Evolutionary conservation across 2,329 filamentous ascomycete genomes (phyloP).

Genomic region (Cladosporium colombiae): DNA sequence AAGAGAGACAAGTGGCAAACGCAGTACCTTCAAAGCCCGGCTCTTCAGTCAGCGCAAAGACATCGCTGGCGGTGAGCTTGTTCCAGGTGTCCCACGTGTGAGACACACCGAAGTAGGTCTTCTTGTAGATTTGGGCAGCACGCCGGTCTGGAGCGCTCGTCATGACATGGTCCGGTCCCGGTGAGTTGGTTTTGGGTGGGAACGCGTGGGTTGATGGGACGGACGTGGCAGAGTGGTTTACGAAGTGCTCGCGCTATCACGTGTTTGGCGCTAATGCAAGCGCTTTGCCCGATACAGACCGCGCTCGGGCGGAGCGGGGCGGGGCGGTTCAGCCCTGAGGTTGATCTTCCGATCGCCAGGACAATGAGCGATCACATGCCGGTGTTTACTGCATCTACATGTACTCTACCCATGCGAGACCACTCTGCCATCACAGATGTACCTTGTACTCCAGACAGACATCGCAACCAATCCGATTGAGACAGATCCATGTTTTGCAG

Average conservation of each 20-base stretch:
- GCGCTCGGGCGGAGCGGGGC: not conserved
- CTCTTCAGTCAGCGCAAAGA: slow-evolving; percentile 53
- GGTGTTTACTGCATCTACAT: not conserved
- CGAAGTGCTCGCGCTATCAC: slow-evolving; percentile 19
- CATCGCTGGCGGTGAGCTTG: slow-evolving; percentile 58
- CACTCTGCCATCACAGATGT: not conserved
- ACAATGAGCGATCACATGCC: not conserved
- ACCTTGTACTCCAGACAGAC: not conserved
- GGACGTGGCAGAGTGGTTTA: not conserved
- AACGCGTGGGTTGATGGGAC: not conserved
- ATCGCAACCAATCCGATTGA: not conserved
- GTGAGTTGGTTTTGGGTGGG: not conserved
- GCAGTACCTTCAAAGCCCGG: slow-evolving; percentile 53
- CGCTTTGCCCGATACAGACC: not conserved
- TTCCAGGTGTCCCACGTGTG: slow-evolving; percentile 66
- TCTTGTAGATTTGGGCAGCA: slow-evolving; percentile 50
- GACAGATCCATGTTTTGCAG: not conserved
- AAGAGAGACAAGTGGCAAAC: slow-evolving; percentile 9
- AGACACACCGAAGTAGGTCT: slow-evolving; percentile 60
- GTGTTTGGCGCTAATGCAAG: slow-evolving; percentile 18
- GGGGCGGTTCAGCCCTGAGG: not conserved
- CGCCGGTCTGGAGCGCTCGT: slow-evolving; percentile 27
- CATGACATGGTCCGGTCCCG: slow-evolving; percentile 37
- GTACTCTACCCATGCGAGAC: not conserved
- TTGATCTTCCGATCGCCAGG: not conserved